Conservation (phyloP, 2,329 filamentous ascomycete species). For the Verticillium longisporum region DNA sequence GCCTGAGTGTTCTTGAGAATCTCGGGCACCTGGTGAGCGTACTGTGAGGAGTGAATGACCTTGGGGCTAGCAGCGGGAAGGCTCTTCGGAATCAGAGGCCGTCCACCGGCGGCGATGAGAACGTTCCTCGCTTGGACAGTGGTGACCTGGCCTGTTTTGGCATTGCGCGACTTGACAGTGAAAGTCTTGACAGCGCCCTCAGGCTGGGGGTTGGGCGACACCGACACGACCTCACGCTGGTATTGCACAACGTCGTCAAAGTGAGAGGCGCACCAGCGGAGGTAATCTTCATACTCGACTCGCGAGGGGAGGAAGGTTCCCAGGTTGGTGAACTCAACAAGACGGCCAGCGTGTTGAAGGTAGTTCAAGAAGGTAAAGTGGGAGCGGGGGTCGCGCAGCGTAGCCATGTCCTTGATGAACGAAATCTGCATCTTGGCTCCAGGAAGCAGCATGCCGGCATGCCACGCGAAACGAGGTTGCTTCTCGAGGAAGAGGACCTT, state of each 20-base stretch:
- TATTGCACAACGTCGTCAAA: conserved; percentile 73
- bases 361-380: conserved; percentile 97
- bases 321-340: conserved; percentile 87
- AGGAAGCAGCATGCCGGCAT: conserved; percentile 89
- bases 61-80: conserved; percentile 64
- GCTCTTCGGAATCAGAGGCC: conserved; percentile 62
- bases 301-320: conserved; percentile 81
- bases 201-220: conserved; percentile 42
- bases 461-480: conserved; percentile 80
- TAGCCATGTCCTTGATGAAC: conserved; percentile 93
- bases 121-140: conserved; percentile 58
- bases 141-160: conserved; percentile 45
- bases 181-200: conserved; percentile 56
- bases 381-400: conserved; percentile 77
- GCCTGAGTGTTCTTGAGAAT: conserved; percentile 49
- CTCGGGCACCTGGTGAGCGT: conserved; percentile 56
- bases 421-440: conserved; percentile 97
- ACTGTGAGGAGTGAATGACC: conserved; percentile 85
- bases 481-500: conserved; percentile 85
- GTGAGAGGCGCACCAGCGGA: conserved; percentile 81
- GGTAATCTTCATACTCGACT: conserved; percentile 90
- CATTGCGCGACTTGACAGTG: conserved; percentile 58
- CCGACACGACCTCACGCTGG: conserved; percentile 66
- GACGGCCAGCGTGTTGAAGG: conserved; percentile 70
- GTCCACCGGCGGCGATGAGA: conserved; percentile 50